Evolutionary conservation across 257 asterid species (phyloP).

Genomic region (Nicotiana undulata): DNA sequence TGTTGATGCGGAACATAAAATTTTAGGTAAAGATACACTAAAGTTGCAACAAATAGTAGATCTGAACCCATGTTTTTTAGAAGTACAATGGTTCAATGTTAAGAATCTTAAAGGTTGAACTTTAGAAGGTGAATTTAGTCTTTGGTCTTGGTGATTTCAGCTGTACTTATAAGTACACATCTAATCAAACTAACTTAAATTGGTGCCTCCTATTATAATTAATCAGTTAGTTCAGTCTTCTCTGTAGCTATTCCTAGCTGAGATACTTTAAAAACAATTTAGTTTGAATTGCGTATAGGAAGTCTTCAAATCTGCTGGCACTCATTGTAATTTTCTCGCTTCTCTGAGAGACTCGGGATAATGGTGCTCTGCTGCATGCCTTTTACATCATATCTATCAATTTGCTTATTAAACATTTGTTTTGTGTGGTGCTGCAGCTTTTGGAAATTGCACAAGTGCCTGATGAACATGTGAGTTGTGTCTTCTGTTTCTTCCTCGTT

Average conservation of each 20-base stretch:
- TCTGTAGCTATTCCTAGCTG: not conserved
- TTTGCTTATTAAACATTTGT: not conserved
- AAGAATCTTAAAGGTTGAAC: no score
- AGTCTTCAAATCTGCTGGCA: not conserved
- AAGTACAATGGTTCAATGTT: no score
- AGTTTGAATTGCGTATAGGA: not conserved
- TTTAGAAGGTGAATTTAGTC: not conserved
- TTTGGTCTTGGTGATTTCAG: not conserved
- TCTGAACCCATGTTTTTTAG: no score
- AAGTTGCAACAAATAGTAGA: no score
- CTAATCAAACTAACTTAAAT: not conserved
- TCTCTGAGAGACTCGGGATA: not conserved
- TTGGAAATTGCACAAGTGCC: slow-evolving; percentile 98
- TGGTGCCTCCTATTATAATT: not conserved
- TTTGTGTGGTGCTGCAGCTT: slow-evolving; percentile 55
- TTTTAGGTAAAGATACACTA: no score
- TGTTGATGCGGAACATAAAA: no score
- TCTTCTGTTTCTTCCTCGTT: not conserved
- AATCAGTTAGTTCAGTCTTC: not conserved
- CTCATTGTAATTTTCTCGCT: not conserved
- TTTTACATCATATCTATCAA: not conserved
- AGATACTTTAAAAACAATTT: not conserved
- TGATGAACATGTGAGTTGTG: slow-evolving; percentile 74
- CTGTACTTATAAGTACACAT: not conserved
- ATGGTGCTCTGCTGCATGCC: not conserved